A percentile compares a stretch with the other conserved stretches of the same genome.
phyloP scores from a whole-genome alignment of 2,329 filamentous ascomycete species.

The Nannizziopsis arthrosporioides region DNA sequence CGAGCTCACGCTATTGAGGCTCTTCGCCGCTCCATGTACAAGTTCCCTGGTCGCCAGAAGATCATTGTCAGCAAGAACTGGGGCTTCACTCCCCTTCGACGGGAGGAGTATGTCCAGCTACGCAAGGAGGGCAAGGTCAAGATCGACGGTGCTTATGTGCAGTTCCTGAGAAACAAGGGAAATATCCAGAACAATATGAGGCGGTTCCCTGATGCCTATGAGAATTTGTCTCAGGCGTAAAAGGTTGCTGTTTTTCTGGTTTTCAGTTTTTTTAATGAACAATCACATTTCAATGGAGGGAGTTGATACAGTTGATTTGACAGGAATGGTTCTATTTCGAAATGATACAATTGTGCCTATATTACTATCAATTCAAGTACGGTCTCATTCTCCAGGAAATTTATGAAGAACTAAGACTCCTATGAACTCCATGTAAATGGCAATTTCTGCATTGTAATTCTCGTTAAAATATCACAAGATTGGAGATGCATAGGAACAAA shows the following conservation, averaged over 20 bases:
- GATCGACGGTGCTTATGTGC: constrained; percentile 97
- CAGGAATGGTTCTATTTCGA: constrained; percentile 2
- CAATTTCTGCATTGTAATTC: background rate
- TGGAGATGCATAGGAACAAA: no score
- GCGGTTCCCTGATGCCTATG: constrained; percentile 83
- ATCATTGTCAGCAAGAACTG: constrained; percentile 99
- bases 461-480: no score
- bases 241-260: constrained; percentile 12
- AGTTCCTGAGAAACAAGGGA: constrained; percentile 96
- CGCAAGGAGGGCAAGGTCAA: constrained; percentile 88
- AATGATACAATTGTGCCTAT: constrained; percentile 9
- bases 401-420: background rate
- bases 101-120: constrained; percentile 94
- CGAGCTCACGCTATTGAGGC: constrained; percentile 91
- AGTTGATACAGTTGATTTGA: constrained; percentile 4
- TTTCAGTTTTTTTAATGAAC: constrained; percentile 4
- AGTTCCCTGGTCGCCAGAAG: constrained; percentile 99
- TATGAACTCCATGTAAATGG: background rate
- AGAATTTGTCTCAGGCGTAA: constrained; percentile 37
- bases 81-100: constrained; percentile 97
- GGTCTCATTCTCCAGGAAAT: background rate
- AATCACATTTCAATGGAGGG: background rate
- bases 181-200: constrained; percentile 74
- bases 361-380: constrained; percentile 7
- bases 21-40: constrained; percentile 98